Evolutionary conservation across 306 rosid genomes (phyloP), one percentile per base, ranked within the genome.

Genomic region (Carpinus viminea): DNA sequence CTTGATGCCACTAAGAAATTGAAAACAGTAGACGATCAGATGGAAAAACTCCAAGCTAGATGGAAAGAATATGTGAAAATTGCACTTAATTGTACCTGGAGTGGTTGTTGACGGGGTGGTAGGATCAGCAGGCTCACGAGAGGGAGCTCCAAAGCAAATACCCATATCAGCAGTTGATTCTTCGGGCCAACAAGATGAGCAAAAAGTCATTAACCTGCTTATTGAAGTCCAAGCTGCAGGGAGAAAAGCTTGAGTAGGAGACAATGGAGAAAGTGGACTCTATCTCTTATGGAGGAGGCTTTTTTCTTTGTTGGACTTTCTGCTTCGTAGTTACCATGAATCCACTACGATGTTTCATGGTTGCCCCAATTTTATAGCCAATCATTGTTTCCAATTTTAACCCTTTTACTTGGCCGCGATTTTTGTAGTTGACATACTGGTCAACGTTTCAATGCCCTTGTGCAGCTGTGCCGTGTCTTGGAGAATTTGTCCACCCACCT

Each of bases 141-240:
- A 70, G 55, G 68, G 79, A 83, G 83, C 84, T 80, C 88, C 77
- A 56, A 74, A 84, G 83, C 97, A 90, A 74, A 82, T 85, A 81
- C 94, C 97, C 94, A 92, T 91, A 11, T 48, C 74, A 31, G 68
- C n/a, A 18, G 47, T 64, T 51, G 4, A 31, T 36, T 20, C 34
- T 34, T 70, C 57, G 54, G 48, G 20, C 68, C 47, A 68, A 50
- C n/a, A 34, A 68, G 68, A 53, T 46, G 76, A 46, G 77, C 36
- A 17, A 31, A 54, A 78, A 38, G 56, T 46, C 60, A 64, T 53
- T 9, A 59, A 24, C 36, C 8, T 21, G 16, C 65, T 57, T 3
- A 20, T 4, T 10, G 36, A 0, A 9, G 65, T 59, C 52, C 52
- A 48, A 48, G 52, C 52, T 48, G 2, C 26, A 24, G 26, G 15